Evolutionary conservation across 371 early-diverging fungal species (phyloP), one percentile per base, ranked within the genome.

Genomic region (Paraphysoderma sedebokerense): DNA sequence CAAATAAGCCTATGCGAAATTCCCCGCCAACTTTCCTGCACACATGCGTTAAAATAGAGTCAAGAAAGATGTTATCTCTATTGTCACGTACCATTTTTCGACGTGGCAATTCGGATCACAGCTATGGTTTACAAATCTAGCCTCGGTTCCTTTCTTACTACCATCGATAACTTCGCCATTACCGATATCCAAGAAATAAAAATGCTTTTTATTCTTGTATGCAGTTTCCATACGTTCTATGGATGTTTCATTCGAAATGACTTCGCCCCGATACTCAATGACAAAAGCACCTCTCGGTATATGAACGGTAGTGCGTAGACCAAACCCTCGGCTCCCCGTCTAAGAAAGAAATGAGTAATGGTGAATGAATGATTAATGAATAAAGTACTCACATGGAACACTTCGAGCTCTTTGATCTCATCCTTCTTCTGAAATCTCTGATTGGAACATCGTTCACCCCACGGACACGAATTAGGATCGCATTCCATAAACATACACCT

Each of bases 21-120:
- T 87, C 87, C 1, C 82, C 80, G n/a, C n/a, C n/a, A n/a, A n/a
- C n/a, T n/a, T n/a, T 6, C 31, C n/a, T 8, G 15, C 9, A 30
- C 11, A 27, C 15, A 9, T 9, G 11, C 44, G 7, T n/a, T 9
- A 44, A 20, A 9, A 26, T n/a, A 12, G 12, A 26, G 28, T 9
- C 15, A 9, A 8, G 9, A 8, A 30, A 8, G 28, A 13, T 30
- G 19, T 23, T n/a, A n/a, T n/a, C n/a, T n/a, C n/a, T n/a, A n/a
- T n/a, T 12, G 29, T 11, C 12, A 49, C 56, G 41, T 62, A 77
- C 86, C 86, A 86, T 63, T 87, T 84, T 51, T 87, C 87, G 48
- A 89, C 84, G 33, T 81, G 84, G 62, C 89, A 87, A 55, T 92
- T 92, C 19, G 92, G 89, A n/a, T 77, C 77, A 56, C 92, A 92